phyloP scores from a whole-genome alignment of 2,329 filamentous ascomycete species.

The Sporothrix sp. region DNA sequence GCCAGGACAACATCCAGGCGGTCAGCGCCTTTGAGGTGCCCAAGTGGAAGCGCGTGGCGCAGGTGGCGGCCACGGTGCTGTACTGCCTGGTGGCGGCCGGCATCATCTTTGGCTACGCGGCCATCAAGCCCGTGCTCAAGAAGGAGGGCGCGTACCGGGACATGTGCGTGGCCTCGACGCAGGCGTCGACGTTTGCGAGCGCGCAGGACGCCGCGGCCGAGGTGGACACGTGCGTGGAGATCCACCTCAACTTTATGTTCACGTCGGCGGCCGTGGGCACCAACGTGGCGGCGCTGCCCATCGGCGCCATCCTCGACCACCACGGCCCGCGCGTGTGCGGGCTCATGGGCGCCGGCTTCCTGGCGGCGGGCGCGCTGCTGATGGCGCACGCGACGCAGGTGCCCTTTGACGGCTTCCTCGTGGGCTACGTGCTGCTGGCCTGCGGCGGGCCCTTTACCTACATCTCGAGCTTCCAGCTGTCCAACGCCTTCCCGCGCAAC shows the following conservation, averaged over 20 bases:
- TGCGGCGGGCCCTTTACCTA: conserved; percentile 74
- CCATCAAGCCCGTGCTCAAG: conserved; percentile 72
- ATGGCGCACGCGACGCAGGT: conserved; percentile 58
- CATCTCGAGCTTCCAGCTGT: conserved; percentile 74
- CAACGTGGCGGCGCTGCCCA: conserved; percentile 75
- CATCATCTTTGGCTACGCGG: conserved; percentile 75
- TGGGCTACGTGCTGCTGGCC: conserved; percentile 66
- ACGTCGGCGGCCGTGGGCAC: conserved; percentile 80
- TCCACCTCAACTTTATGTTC: conserved; percentile 81
- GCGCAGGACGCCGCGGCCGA: conserved; percentile 18
- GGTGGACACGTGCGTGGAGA: conserved; percentile 41
- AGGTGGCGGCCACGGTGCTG: conserved; percentile 29
- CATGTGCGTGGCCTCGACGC: conserved; percentile 34
- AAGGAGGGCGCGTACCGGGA: conserved; percentile 61
- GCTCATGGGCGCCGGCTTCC: conserved; percentile 57
- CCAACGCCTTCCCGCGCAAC: conserved; percentile 69
- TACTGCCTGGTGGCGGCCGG: conserved; percentile 56
- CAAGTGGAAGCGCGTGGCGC: conserved; percentile 41
- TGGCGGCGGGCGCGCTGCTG: conserved; percentile 59
- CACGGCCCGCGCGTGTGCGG: conserved; percentile 72
- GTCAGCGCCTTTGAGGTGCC: conserved; percentile 46
- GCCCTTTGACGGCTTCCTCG: conserved; percentile 64
- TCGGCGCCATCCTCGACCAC: conserved; percentile 75
- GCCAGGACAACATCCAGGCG: conserved; percentile 34
- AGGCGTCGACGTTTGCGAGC: background rate